Evolutionary conservation across 306 rosid genomes (phyloP).

Genomic region (Gastrolobium bilobum): DNA sequence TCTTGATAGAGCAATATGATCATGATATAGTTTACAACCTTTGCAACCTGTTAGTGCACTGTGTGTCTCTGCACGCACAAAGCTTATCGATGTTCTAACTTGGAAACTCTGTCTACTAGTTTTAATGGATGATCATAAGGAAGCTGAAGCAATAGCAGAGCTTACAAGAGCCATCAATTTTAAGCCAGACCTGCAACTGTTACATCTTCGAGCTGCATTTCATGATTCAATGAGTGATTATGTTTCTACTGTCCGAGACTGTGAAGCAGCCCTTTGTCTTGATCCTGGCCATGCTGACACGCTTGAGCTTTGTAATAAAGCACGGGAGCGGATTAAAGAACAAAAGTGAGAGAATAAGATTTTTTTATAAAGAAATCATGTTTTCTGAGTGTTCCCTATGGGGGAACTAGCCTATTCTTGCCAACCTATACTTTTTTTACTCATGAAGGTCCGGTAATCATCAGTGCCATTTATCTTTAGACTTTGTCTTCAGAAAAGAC

Average conservation of each 20-base stretch:
- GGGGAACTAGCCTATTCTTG: slow-evolving; percentile 50
- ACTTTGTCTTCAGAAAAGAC: slow-evolving; percentile 44
- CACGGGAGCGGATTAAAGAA: slow-evolving; percentile 58
- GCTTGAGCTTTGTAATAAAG: slow-evolving; percentile 67
- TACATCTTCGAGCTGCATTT: slow-evolving; percentile 94
- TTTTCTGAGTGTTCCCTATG: slow-evolving; percentile 38
- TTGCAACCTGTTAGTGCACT: not conserved
- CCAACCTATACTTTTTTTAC: slow-evolving; percentile 38
- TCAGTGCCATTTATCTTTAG: slow-evolving; percentile 35
- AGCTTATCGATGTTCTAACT: slow-evolving; percentile 51
- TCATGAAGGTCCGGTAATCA: slow-evolving; percentile 46
- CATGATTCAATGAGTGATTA: slow-evolving; percentile 74
- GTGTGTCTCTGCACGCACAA: slow-evolving; percentile 2
- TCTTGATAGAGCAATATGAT: slow-evolving; percentile 26
- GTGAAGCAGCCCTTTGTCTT: slow-evolving; percentile 90
- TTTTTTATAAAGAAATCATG: slow-evolving; percentile 6
- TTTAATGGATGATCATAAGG: slow-evolving; percentile 94
- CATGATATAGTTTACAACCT: slow-evolving; percentile 31
- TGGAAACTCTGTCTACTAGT: slow-evolving; percentile 62
- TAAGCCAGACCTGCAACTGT: slow-evolving; percentile 82
- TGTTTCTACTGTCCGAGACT: slow-evolving; percentile 69
- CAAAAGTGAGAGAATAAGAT: slow-evolving; percentile 51
- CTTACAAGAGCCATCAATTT: slow-evolving; percentile 79
- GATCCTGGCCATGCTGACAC: slow-evolving; percentile 78
- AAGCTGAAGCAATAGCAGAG: slow-evolving; percentile 83